Percentiles rank a stretch among this genome's conserved stretches.
These are phyloP conservation scores for Salix brachista DNA, from an alignment of 345 rosid genomes.

Conservation along the genomic window DNA sequence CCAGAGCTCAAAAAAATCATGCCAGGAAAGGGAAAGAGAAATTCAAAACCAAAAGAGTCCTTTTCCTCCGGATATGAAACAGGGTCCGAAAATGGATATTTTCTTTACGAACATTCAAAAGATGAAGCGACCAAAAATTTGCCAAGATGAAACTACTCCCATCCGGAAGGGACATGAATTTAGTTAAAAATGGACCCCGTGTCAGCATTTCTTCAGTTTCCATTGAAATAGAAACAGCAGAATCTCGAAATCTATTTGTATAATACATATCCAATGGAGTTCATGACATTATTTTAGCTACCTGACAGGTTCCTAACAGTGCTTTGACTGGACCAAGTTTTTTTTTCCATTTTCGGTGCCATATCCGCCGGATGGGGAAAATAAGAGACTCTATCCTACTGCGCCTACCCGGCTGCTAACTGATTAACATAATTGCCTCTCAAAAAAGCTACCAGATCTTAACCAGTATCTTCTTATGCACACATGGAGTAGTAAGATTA, in stretches of 20 bases:
- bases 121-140: conserved; percentile 7
- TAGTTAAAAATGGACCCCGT: conserved; percentile 29
- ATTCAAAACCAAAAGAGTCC: conserved; percentile 35
- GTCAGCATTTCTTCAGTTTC: conserved; percentile 16
- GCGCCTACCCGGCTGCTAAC: background rate
- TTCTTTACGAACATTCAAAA: conserved; percentile 14
- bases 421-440: background rate
- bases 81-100: conserved; percentile 44
- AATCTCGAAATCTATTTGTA: background rate
- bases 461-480: too few relatives aligned
- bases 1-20: conserved; percentile 28
- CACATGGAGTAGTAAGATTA: too few relatives aligned
- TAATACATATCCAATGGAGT: background rate
- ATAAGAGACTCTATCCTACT: background rate
- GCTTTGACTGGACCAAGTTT: conserved; percentile 39
- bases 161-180: conserved; percentile 32
- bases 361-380: background rate
- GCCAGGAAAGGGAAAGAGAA: conserved; percentile 44
- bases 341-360: conserved; percentile 28
- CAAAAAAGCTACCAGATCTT: background rate
- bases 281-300: background rate
- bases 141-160: conserved; percentile 17
- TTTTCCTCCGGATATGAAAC: conserved; percentile 24
- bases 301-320: conserved; percentile 12
- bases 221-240: background rate